Conservation (phyloP, 139 green algal genomes). For the Chlamydomonas sphaeroides region DNA sequence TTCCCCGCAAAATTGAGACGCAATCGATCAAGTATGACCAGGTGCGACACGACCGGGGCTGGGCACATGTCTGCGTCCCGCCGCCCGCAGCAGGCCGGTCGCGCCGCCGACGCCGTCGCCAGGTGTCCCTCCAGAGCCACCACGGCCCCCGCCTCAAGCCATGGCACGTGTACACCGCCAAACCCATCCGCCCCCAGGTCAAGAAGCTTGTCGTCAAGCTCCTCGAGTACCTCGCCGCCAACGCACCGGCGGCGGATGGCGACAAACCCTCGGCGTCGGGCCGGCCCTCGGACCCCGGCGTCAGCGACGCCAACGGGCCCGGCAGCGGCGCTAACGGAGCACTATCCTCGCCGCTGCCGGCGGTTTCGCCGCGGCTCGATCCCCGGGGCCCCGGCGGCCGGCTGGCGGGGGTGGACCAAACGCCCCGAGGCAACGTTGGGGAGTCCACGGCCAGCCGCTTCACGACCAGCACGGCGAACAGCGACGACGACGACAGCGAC, state of each 20-base stretch:
- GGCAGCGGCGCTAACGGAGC: neutral
- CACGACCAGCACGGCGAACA: conserved; percentile 35
- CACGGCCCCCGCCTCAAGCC: neutral
- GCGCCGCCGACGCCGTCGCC: no score
- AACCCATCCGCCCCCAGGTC: neutral
- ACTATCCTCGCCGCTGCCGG: neutral
- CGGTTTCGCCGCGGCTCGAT: neutral
- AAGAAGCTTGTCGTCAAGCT: conserved; percentile 32
- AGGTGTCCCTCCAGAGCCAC: no score
- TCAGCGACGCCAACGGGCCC: neutral
- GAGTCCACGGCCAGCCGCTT: conserved; percentile 29
- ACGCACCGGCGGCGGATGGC: neutral
- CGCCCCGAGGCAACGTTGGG: neutral
- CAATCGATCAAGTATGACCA: conserved; percentile 55
- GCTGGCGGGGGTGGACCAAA: neutral
- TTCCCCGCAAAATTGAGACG: conserved; percentile 46
- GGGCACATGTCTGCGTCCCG: no score
- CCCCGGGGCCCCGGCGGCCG: neutral
- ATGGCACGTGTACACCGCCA: neutral
- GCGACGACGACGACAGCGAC: neutral
- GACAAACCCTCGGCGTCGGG: neutral
- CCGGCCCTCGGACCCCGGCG: neutral
- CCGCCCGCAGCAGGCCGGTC: neutral
- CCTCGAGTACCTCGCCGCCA: conserved; percentile 16
- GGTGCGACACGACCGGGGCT: neutral